phyloP scores from a whole-genome alignment of 106 monocot species.

The Iris macrosiphon region DNA sequence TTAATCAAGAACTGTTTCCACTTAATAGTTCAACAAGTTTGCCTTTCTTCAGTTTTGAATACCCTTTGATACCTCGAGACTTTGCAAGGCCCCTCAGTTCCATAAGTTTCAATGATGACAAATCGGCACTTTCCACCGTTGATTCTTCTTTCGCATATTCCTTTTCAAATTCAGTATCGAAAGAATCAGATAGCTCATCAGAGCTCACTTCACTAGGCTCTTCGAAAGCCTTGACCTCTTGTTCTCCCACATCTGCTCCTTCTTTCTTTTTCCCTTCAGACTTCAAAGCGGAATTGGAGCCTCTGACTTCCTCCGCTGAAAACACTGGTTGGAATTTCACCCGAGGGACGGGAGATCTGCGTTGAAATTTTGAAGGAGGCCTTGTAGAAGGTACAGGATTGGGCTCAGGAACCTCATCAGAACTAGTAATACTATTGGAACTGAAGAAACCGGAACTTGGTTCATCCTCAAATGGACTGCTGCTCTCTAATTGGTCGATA shows the following conservation, averaged over 20 bases:
- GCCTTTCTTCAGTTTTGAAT: slow-evolving; percentile 82
- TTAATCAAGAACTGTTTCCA: slow-evolving; percentile 22
- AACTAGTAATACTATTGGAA: slow-evolving; percentile 14
- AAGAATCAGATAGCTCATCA: slow-evolving; percentile 12
- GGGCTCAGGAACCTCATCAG: slow-evolving; percentile 22
- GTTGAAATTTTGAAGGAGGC: slow-evolving; percentile 63
- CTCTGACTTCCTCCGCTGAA: slow-evolving; percentile 32
- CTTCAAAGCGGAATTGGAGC: not conserved
- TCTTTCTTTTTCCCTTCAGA: slow-evolving; percentile 14
- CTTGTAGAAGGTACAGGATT: slow-evolving; percentile 23
- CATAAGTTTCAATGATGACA: slow-evolving; percentile 57
- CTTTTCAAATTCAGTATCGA: slow-evolving; percentile 23
- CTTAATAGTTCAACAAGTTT: slow-evolving; percentile 55
- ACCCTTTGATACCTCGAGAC: slow-evolving; percentile 78
- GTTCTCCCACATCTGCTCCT: not conserved
- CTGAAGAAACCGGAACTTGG: slow-evolving; percentile 34
- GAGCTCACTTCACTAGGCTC: slow-evolving; percentile 12
- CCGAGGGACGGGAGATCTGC: slow-evolving; percentile 67
- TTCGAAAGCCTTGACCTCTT: slow-evolving; percentile 26
- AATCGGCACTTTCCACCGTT: slow-evolving; percentile 18
- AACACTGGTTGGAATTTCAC: slow-evolving; percentile 76
- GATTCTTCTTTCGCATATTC: slow-evolving; percentile 19
- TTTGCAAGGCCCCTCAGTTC: slow-evolving; percentile 81
- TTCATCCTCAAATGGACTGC: slow-evolving; percentile 38
- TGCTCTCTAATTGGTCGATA: slow-evolving; percentile 28